phyloP scores from a whole-genome alignment of 2,329 filamentous ascomycete species.

The Cyanodermella asteris region DNA sequence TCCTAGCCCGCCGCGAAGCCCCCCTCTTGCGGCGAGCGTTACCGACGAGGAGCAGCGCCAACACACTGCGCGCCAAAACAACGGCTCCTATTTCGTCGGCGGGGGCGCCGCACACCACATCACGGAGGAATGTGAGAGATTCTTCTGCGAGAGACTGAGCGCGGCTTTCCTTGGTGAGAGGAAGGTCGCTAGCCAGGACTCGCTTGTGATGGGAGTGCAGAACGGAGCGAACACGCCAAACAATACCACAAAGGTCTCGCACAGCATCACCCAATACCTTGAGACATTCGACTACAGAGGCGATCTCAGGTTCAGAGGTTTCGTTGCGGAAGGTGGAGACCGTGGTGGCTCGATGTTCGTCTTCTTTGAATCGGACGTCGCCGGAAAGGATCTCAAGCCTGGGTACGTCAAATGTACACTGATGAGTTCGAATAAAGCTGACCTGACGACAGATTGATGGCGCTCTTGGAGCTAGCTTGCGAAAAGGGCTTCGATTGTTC shows the following conservation, averaged over 20 bases:
- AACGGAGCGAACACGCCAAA: conserved; percentile 13
- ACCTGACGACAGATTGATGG: conserved; percentile 56
- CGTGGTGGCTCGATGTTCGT: conserved; percentile 65
- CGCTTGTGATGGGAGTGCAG: conserved; percentile 64
- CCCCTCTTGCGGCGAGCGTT: conserved; percentile 61
- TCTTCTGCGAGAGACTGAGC: conserved; percentile 94
- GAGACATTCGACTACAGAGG: conserved; percentile 51
- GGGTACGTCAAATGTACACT: too few relatives aligned
- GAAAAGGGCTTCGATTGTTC: conserved; percentile 48
- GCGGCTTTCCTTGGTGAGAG: conserved; percentile 91
- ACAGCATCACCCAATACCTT: conserved; percentile 14
- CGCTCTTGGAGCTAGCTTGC: conserved; percentile 70
- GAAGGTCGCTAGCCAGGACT: conserved; percentile 54
- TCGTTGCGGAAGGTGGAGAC: conserved; percentile 47
- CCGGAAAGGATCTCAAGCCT: conserved; percentile 63
- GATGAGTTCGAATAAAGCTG: too few relatives aligned
- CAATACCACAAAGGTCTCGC: conserved; percentile 8
- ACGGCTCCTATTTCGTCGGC: too few relatives aligned
- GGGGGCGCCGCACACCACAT: conserved; percentile 92
- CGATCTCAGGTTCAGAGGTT: conserved; percentile 67
- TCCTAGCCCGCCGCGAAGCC: conserved; percentile 71
- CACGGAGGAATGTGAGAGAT: conserved; percentile 99
- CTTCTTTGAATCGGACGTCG: conserved; percentile 58
- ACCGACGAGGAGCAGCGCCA: conserved; percentile 36
- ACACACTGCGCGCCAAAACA: too few relatives aligned